A percentile compares a stretch with the other conserved stretches of the same genome.
Evolutionary conservation across 2,329 filamentous ascomycete species (phyloP).

Genomic region (Pseudogymnoascus sp.): DNA sequence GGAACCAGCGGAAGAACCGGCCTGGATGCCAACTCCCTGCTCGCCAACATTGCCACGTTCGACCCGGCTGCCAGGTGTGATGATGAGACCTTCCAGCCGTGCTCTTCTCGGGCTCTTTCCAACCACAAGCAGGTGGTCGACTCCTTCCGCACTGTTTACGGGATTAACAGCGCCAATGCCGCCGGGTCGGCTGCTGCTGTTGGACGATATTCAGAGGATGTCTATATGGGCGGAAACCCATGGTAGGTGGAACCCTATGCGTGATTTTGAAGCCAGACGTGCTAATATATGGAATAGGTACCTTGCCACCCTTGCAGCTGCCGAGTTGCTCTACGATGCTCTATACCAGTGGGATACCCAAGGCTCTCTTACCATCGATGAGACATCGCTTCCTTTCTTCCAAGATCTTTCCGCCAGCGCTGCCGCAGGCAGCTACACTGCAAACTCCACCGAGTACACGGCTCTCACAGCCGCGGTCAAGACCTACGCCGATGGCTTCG

Average conservation of each 20-base stretch:
- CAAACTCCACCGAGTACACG: conserved; percentile 17
- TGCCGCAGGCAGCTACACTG: conserved; percentile 50
- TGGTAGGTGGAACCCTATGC: conserved; percentile 40
- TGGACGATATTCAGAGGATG: conserved; percentile 64
- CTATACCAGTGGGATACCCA: conserved; percentile 60
- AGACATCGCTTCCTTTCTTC: conserved; percentile 64
- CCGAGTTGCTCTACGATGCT: conserved; percentile 72
- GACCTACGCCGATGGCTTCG: conserved; percentile 53
- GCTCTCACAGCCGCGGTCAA: conserved; percentile 39
- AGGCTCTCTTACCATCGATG: conserved; percentile 56
- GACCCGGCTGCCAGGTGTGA: conserved; percentile 62
- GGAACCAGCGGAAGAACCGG: conserved; percentile 52
- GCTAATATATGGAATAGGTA: conserved; percentile 34
- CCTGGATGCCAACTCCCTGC: conserved; percentile 63
- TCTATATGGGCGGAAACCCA: conserved; percentile 70
- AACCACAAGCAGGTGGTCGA: conserved; percentile 72
- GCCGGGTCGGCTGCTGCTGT: conserved; percentile 52
- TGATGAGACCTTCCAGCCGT: conserved; percentile 65
- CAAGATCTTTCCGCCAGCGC: conserved; percentile 56
- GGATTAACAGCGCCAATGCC: conserved; percentile 57
- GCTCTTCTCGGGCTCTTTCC: conserved; percentile 46
- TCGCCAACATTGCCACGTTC: conserved; percentile 60
- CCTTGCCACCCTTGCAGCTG: conserved; percentile 65
- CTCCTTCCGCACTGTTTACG: conserved; percentile 64
- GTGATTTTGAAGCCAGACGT: not conserved